These are phyloP conservation scores for Zangia roseola DNA, from an alignment of 768 basidiomycete species.

Conservation along the genomic window DNA sequence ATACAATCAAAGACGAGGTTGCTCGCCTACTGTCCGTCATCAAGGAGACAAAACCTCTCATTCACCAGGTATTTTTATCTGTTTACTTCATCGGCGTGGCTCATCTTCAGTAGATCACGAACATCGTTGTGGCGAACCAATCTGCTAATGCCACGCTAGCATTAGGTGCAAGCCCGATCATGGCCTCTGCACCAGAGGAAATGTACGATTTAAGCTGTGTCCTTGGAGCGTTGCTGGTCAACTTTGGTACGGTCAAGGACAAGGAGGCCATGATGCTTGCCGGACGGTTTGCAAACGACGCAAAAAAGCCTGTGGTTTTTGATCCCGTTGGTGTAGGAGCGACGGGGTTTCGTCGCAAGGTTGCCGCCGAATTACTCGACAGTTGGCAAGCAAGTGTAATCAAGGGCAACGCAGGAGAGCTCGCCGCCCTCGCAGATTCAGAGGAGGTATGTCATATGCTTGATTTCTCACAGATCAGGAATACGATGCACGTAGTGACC, in stretches of 20 bases:
- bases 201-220: slow-evolving; percentile 74
- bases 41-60: slow-evolving; percentile 57
- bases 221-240: slow-evolving; percentile 72
- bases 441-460: slow-evolving; percentile 51
- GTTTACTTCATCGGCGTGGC: neutral
- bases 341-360: slow-evolving; percentile 62
- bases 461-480: neutral
- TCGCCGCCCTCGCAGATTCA: slow-evolving; percentile 75
- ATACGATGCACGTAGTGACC: neutral
- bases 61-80: slow-evolving; percentile 65
- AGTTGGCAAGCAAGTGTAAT: slow-evolving; percentile 87
- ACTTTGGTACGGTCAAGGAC: slow-evolving; percentile 80
- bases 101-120: slow-evolving; percentile 65
- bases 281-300: slow-evolving; percentile 66
- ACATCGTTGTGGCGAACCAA: slow-evolving; percentile 85
- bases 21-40: slow-evolving; percentile 50
- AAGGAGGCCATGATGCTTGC: slow-evolving; percentile 75
- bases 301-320: slow-evolving; percentile 75
- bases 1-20: slow-evolving; percentile 44
- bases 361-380: slow-evolving; percentile 59
- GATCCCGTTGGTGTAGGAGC: slow-evolving; percentile 95
- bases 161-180: slow-evolving; percentile 87
- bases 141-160: slow-evolving; percentile 90
- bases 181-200: slow-evolving; percentile 83
- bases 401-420: slow-evolving; percentile 92